Conservation (phyloP, 768 basidiomycete genomes). For the Saitozyma podzolica region DNA sequence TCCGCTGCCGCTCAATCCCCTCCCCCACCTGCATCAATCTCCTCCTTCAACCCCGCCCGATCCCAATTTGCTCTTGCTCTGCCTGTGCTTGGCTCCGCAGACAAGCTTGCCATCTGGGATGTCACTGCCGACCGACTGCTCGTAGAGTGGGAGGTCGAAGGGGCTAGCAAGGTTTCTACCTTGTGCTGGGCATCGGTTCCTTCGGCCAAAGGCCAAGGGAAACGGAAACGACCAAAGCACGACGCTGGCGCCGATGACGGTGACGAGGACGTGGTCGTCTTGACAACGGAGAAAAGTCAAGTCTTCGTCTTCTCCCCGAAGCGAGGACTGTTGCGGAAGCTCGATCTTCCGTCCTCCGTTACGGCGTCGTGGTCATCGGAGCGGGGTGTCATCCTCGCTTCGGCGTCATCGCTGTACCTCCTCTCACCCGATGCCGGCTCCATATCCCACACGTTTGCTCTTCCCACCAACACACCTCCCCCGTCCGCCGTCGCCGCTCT, state of each 20-base stretch:
- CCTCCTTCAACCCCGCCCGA: conserved; percentile 43
- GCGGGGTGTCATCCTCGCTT: conserved; percentile 22
- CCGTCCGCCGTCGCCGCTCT: conserved; percentile 32
- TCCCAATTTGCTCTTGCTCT: conserved; percentile 42
- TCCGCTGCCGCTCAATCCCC: conserved; percentile 36
- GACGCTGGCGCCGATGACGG: conserved; percentile 8
- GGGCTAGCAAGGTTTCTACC: conserved; percentile 35
- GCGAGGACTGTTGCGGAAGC: conserved; percentile 22
- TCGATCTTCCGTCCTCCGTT: conserved; percentile 23
- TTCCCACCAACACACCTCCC: conserved; percentile 21
- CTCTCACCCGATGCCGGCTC: conserved; percentile 21
- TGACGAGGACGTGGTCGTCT: conserved; percentile 31
- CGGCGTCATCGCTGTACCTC: conserved; percentile 25
- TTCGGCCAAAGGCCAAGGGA: conserved; percentile 12
- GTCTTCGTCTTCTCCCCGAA: conserved; percentile 34
- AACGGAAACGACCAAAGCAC: conserved; percentile 29
- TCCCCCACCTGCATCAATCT: conserved; percentile 44
- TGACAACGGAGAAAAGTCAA: conserved; percentile 30
- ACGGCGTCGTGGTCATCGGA: conserved; percentile 32
- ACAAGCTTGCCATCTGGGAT: conserved; percentile 50
- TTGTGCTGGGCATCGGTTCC: conserved; percentile 28
- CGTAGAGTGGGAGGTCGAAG: conserved; percentile 46
- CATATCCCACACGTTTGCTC: conserved; percentile 25
- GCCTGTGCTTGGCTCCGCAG: conserved; percentile 46
- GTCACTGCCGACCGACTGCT: conserved; percentile 34